Evolutionary conservation across 345 rosid genomes (phyloP), one percentile per base, ranked within the genome.

Genomic region (Eucalyptus pauciflora): DNA sequence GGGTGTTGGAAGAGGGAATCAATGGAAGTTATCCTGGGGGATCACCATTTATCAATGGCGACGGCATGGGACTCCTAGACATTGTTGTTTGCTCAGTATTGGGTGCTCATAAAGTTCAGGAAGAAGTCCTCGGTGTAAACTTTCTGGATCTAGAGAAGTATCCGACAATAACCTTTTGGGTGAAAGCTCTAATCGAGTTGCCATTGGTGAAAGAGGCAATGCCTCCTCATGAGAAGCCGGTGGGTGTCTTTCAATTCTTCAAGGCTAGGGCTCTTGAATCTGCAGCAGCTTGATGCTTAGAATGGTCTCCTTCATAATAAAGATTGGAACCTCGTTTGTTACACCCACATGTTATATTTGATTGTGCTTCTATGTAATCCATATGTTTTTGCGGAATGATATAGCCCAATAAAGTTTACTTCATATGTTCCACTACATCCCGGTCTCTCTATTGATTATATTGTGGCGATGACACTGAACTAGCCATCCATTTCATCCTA

Each of bases 1-100:
- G 89, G 83, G 90, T 90, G 56, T 88, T 93, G n/a, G 94, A 94
- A 60, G 94, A 92, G 33, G 94, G 91, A 43, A 88, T 91, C 22
- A 87, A 89, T 88, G 90, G 89, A 37, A 31, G 86, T 85, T 90
- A 88, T 46, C 89, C 88, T 27, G 51, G 88, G 54, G 89, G 83
- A 6, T 43, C 86, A 81, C 90, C 31, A 37, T 67, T 12, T 11
- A 69, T 79, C 3, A 50, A n/a, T 8, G 87, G 50, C 7, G 50
- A 80, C n/a, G 90, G 86, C 86, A 86, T 91, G 86, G 93, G 92
- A 62, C 87, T 89, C 71, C 85, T 92, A 29, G 95, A 93, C 85
- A 90, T 94, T 52, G 64, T 89, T 50, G 58, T 91, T 85, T n/a
- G 89, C 10, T 46, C 93, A 80, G 43, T 92, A 80, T 88, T 93